Conservation (phyloP, 176 grass and related monocot genomes). For the Phoenix dactylifera region DNA sequence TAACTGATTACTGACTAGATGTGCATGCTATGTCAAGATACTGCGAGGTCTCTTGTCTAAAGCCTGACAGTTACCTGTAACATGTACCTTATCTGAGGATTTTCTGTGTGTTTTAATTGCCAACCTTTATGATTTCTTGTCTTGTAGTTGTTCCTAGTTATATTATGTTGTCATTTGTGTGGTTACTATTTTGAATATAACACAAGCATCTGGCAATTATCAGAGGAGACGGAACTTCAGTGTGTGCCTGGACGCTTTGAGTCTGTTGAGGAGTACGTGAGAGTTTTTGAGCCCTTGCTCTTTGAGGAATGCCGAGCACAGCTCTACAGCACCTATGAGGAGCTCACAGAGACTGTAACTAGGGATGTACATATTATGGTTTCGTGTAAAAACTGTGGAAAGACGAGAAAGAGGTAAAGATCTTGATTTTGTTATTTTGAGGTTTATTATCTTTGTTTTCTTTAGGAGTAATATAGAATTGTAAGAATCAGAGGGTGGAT, state of each 20-base stretch:
- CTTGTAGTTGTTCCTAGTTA: no score
- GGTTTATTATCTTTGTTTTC: no score
- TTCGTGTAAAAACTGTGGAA: conserved; percentile 65
- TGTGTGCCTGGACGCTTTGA: conserved; percentile 94
- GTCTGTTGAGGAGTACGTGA: conserved; percentile 80
- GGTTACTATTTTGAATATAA: background rate
- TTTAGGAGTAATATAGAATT: no score
- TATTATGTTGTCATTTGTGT: no score
- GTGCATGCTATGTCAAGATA: no score
- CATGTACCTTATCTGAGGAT: no score
- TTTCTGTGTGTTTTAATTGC: no score
- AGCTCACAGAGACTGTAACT: conserved; percentile 61
- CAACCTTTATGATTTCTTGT: no score
- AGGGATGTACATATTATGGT: conserved; percentile 78
- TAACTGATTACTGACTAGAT: background rate
- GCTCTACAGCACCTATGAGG: conserved; percentile 87
- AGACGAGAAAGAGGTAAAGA: conserved; percentile 83
- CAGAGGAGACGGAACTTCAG: conserved; percentile 92
- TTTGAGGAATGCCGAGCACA: conserved; percentile 99
- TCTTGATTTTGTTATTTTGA: background rate
- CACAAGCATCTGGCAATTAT: conserved; percentile 19
- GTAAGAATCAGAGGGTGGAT: no score
- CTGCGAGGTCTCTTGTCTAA: no score
- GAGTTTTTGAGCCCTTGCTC: conserved; percentile 95
- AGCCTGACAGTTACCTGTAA: no score